Evolutionary conservation across 2,329 filamentous ascomycete species (phyloP).

Genomic region (Colletotrichum melonis): DNA sequence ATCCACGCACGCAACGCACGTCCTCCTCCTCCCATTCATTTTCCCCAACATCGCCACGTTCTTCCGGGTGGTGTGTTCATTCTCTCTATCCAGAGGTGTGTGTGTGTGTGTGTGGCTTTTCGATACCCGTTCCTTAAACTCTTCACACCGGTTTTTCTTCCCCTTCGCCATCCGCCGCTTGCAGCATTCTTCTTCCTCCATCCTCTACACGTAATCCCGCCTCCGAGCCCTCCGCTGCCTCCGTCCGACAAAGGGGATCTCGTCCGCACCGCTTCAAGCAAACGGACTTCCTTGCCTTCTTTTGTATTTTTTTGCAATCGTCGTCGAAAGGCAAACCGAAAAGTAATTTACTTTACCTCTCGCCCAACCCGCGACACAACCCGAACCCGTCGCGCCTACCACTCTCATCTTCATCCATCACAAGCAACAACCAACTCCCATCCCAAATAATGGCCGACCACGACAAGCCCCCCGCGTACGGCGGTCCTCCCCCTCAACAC

Average conservation of each 20-base stretch:
- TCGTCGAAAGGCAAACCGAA: not conserved
- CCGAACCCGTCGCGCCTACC: not conserved
- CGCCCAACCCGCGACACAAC: not conserved
- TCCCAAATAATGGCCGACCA: conserved; percentile 53
- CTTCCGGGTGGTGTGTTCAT: conserved; percentile 11
- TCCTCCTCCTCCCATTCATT: not conserved
- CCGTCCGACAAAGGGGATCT: not conserved
- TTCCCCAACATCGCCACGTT: conserved; percentile 28
- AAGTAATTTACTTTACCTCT: not conserved
- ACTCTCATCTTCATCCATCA: not conserved
- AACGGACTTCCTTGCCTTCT: not conserved
- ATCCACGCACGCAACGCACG: conserved; percentile 12
- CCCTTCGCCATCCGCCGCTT: not conserved
- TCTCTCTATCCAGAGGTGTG: not conserved
- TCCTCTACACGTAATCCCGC: not conserved
- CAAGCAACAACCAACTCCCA: conserved; percentile 1
- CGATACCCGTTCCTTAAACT: not conserved
- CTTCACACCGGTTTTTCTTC: not conserved
- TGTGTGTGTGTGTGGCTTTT: not conserved
- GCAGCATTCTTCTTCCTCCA: not conserved
- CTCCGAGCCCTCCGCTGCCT: not conserved
- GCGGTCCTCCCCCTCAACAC: conserved; percentile 47
- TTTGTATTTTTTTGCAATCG: not conserved
- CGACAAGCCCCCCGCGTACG: conserved; percentile 63
- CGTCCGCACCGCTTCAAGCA: not conserved